These are phyloP conservation scores for Fusarium lyarnte DNA, from an alignment of 2,329 filamentous ascomycete species.

Conservation along the genomic window DNA sequence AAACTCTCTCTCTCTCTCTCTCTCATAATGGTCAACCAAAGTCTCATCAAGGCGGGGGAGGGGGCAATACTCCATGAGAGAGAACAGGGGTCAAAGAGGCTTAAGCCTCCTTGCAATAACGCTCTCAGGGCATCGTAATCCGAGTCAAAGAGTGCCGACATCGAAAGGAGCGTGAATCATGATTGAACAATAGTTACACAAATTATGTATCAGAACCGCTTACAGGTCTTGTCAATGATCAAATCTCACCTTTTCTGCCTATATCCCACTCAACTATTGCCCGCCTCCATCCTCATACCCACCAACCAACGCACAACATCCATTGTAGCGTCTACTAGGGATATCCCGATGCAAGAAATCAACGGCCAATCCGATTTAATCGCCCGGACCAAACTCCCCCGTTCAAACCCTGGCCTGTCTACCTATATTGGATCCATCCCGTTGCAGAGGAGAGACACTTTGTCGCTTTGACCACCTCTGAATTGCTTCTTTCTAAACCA, in stretches of 20 bases:
- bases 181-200: background rate
- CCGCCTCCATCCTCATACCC: background rate
- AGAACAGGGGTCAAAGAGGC: conserved; percentile 15
- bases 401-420: background rate
- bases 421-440: background rate
- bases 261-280: background rate
- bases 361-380: background rate
- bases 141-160: background rate
- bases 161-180: background rate
- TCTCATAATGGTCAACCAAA: background rate
- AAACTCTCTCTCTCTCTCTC: background rate
- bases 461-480: conserved; percentile 1
- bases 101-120: background rate
- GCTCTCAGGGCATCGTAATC: background rate
- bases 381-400: background rate
- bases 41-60: conserved; percentile 14
- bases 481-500: conserved; percentile 2
- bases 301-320: conserved; percentile 10
- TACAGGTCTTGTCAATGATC: background rate
- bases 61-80: conserved; percentile 2
- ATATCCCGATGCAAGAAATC: conserved; percentile 16
- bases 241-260: background rate
- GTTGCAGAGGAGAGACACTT: background rate
- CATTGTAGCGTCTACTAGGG: background rate
- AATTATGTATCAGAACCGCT: background rate